Evolutionary conservation across 2,329 filamentous ascomycete species (phyloP).

Genomic region (Penicillium sp.): DNA sequence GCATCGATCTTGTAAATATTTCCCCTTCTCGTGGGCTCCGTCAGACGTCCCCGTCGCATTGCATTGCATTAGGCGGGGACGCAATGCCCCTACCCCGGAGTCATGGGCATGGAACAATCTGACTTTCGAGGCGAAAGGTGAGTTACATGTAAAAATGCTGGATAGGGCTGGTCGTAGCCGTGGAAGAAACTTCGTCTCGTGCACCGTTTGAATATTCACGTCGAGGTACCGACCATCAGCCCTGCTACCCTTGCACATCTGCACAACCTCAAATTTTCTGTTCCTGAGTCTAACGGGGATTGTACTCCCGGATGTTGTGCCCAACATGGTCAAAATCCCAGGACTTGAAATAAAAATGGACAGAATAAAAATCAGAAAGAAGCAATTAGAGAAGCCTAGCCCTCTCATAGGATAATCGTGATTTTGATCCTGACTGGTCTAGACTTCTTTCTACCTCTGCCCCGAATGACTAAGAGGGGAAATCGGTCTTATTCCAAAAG

Average conservation of each 20-base stretch:
- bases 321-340: not conserved
- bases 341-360: not conserved
- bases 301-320: not conserved
- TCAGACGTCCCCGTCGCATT: slow-evolving; percentile 22
- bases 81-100: slow-evolving; percentile 17
- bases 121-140: no score
- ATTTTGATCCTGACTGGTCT: slow-evolving; percentile 24
- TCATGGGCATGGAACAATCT: slow-evolving; percentile 1
- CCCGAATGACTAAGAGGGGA: slow-evolving; percentile 9
- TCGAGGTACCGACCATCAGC: slow-evolving; percentile 19
- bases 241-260: slow-evolving; percentile 5
- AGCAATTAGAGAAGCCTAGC: slow-evolving; percentile 13
- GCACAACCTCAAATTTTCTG: slow-evolving; percentile 8
- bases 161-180: slow-evolving; percentile 7
- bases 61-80: slow-evolving; percentile 23
- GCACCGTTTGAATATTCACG: slow-evolving; percentile 6
- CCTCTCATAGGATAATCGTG: slow-evolving; percentile 5
- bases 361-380: slow-evolving; percentile 2
- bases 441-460: slow-evolving; percentile 20
- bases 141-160: not conserved
- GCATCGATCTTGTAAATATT: slow-evolving; percentile 11
- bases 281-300: slow-evolving; percentile 13
- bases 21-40: slow-evolving; percentile 18
- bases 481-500: slow-evolving; percentile 1
- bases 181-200: not conserved